phyloP scores from a whole-genome alignment of 2,329 filamentous ascomycete genomes.

The Fragosphaeria purpurea region DNA sequence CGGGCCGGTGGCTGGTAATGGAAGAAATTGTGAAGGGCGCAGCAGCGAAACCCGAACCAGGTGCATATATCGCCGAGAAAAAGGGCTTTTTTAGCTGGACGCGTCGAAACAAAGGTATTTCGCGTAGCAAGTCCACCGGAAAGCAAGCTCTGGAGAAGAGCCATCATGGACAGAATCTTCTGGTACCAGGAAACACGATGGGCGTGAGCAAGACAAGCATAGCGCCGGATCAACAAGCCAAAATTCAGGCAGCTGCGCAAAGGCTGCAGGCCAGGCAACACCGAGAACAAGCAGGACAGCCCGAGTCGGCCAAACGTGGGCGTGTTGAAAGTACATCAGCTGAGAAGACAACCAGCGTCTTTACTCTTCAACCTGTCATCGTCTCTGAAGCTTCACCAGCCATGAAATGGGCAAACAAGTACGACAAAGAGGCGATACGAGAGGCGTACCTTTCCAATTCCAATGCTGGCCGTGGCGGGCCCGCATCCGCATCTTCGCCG shows the following conservation, averaged over 20 bases:
- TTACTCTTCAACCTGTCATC: constrained; percentile 78
- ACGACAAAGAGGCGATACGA: constrained; percentile 80
- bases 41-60: constrained; percentile 70
- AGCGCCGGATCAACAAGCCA: constrained; percentile 82
- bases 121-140: constrained; percentile 60
- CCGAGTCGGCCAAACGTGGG: constrained; percentile 35
- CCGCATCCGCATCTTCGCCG: constrained; percentile 6
- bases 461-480: constrained; percentile 56
- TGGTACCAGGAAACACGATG: constrained; percentile 30
- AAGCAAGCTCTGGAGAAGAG: constrained; percentile 46
- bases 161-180: constrained; percentile 25
- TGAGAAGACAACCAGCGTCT: constrained; percentile 77
- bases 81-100: constrained; percentile 89
- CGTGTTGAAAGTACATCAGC: constrained; percentile 42
- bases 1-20: constrained; percentile 83
- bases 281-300: constrained; percentile 31
- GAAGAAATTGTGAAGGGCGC: constrained; percentile 95
- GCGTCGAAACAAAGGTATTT: constrained; percentile 50
- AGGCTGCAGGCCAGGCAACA: constrained; percentile 66
- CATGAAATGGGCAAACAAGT: constrained; percentile 94
- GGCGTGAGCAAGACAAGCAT: constrained; percentile 69
- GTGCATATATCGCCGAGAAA: constrained; percentile 89
- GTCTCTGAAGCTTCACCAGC: constrained; percentile 82
- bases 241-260: constrained; percentile 83
- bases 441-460: constrained; percentile 74